Evolutionary conservation across 257 asterid species (phyloP).

Genomic region (Fraxinus quadrangulata): DNA sequence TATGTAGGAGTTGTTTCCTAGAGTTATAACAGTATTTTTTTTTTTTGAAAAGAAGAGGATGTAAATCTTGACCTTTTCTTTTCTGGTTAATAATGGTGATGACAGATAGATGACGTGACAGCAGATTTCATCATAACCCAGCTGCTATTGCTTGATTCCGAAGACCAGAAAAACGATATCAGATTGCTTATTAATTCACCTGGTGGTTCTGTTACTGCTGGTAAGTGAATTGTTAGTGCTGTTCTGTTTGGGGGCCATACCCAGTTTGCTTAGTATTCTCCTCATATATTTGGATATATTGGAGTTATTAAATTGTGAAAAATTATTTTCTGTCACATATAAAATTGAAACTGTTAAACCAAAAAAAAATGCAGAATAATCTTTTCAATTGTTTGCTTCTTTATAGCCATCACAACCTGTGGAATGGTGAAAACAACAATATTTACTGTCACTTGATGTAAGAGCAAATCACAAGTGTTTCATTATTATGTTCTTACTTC

Average conservation of each 20-base stretch:
- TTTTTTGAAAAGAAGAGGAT: no score
- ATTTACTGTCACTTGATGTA: not conserved
- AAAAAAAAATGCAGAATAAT: not conserved
- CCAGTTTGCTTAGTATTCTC: constrained; percentile 4
- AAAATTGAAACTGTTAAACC: not conserved
- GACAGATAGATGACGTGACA: constrained; percentile 79
- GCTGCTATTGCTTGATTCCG: constrained; percentile 82
- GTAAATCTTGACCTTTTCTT: not conserved
- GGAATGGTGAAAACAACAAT: not conserved
- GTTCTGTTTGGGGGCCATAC: constrained; percentile 11
- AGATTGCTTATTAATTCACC: constrained; percentile 87
- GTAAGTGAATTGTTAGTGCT: constrained; percentile 40
- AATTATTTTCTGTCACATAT: not conserved
- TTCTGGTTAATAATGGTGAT: constrained; percentile 25
- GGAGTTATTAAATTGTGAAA: not conserved
- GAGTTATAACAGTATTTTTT: no score
- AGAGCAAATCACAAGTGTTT: not conserved
- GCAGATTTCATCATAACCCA: constrained; percentile 88
- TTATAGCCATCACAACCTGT: not conserved
- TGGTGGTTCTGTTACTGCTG: constrained; percentile 97
- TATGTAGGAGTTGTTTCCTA: not conserved
- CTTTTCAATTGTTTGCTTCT: not conserved
- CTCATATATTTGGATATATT: not conserved
- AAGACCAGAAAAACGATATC: constrained; percentile 76
- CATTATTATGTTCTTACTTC: not conserved